Percentiles rank a stretch among this genome's conserved stretches.
Evolutionary conservation across 2,329 filamentous ascomycete genomes (phyloP).

Genomic region (Alternaria arborescens): DNA sequence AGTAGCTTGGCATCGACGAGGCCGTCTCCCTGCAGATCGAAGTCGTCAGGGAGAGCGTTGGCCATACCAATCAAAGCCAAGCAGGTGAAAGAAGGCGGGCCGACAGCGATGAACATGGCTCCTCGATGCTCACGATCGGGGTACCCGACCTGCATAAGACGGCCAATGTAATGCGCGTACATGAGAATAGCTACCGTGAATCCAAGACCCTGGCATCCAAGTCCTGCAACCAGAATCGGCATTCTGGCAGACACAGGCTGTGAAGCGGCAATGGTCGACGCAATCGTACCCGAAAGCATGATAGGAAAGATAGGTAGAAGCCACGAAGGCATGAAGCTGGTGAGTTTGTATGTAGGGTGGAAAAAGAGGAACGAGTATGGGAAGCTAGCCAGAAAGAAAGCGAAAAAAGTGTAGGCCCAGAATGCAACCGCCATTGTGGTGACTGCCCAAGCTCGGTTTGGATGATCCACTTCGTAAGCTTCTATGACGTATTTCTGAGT

Average conservation of each 20-base stretch:
- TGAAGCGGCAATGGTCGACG: constrained; percentile 68
- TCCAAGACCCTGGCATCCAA: constrained; percentile 75
- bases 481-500: constrained; percentile 51
- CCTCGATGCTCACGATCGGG: constrained; percentile 71
- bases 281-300: constrained; percentile 77
- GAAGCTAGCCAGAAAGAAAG: constrained; percentile 52
- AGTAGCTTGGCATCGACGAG: constrained; percentile 56
- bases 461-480: constrained; percentile 46
- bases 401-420: constrained; percentile 55
- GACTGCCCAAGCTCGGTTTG: constrained; percentile 53
- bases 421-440: constrained; percentile 53
- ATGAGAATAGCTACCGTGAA: constrained; percentile 74
- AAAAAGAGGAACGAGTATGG: constrained; percentile 73
- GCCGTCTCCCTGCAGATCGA: constrained; percentile 58
- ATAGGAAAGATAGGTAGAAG: constrained; percentile 77
- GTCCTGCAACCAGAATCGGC: constrained; percentile 71
- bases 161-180: constrained; percentile 75
- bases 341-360: constrained; percentile 65
- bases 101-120: constrained; percentile 79
- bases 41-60: constrained; percentile 58
- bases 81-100: constrained; percentile 75
- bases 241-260: constrained; percentile 67
- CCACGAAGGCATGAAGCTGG: constrained; percentile 78
- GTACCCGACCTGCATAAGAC: constrained; percentile 73
- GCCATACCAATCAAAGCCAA: constrained; percentile 75